phyloP scores from a whole-genome alignment of 441 rosid species.

The Sinapis alba region DNA sequence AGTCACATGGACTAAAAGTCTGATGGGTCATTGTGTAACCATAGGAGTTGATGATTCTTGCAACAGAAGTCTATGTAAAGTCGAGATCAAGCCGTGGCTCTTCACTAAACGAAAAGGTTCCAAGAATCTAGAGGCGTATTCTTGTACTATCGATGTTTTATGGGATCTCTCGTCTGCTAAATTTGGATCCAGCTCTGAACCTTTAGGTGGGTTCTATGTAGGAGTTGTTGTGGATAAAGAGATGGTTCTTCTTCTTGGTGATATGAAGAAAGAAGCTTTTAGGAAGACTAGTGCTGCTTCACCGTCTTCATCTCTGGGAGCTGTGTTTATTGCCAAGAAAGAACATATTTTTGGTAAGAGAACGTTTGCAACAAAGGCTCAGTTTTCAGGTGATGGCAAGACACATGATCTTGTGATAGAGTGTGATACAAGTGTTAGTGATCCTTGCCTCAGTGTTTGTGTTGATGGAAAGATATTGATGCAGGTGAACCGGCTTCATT shows the following conservation, averaged over 20 bases:
- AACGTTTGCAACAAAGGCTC: constrained; percentile 55
- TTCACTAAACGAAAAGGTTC: constrained; percentile 87
- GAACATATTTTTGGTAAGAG: constrained; percentile 73
- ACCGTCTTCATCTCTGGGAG: constrained; percentile 38
- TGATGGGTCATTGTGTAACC: constrained; percentile 88
- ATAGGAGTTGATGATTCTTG: constrained; percentile 67
- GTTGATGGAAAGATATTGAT: constrained; percentile 73
- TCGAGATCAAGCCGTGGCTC: constrained; percentile 89
- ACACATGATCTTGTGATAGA: constrained; percentile 67
- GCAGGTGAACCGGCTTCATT: constrained; percentile 70
- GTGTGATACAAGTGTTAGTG: constrained; percentile 56
- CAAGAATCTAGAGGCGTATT: constrained; percentile 65
- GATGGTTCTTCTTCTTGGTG: constrained; percentile 77
- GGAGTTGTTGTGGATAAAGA: constrained; percentile 66
- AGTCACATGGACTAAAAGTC: constrained; percentile 76
- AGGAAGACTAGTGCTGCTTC: constrained; percentile 52
- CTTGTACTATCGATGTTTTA: constrained; percentile 60
- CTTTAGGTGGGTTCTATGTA: constrained; percentile 71
- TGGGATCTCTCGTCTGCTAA: constrained; percentile 87
- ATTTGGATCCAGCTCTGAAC: constrained; percentile 87
- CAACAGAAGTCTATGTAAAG: constrained; percentile 73
- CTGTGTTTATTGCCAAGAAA: constrained; percentile 59
- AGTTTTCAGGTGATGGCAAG: constrained; percentile 56
- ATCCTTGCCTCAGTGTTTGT: constrained; percentile 66
- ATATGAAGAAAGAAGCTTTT: constrained; percentile 79